Evolutionary conservation across 2,329 filamentous ascomycete species (phyloP).

Genomic region (Cercospora berteroae): DNA sequence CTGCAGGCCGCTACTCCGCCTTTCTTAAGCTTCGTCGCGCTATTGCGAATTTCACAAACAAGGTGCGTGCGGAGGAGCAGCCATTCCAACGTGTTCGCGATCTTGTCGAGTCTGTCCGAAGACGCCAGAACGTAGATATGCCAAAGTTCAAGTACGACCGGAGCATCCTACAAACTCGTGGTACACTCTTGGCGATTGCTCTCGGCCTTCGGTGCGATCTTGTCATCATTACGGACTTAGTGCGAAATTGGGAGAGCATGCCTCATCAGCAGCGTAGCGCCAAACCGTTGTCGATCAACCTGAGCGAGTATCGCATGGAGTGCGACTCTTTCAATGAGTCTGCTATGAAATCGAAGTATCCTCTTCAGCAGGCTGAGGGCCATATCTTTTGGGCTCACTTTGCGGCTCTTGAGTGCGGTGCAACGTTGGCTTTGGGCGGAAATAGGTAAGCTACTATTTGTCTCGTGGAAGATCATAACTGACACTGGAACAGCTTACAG

Average conservation of each 20-base stretch:
- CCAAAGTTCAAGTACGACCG: slow-evolving; percentile 24
- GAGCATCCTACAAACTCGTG: slow-evolving; percentile 34
- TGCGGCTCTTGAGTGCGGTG: slow-evolving; percentile 44
- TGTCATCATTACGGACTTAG: slow-evolving; percentile 47
- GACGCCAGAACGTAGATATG: slow-evolving; percentile 29
- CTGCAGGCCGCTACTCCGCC: slow-evolving; percentile 16
- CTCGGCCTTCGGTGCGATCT: slow-evolving; percentile 53
- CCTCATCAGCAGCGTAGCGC: neutral
- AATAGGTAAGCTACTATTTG: neutral
- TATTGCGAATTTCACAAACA: slow-evolving; percentile 19
- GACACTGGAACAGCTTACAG: neutral
- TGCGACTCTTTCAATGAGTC: slow-evolving; percentile 44
- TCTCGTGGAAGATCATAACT: neutral
- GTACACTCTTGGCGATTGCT: slow-evolving; percentile 43
- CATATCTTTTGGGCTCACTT: slow-evolving; percentile 53
- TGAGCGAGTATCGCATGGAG: slow-evolving; percentile 40
- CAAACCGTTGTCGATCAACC: slow-evolving; percentile 31
- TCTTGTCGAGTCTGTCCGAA: slow-evolving; percentile 45
- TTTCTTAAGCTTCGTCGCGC: slow-evolving; percentile 16
- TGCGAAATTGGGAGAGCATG: slow-evolving; percentile 28
- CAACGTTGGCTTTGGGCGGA: slow-evolving; percentile 2
- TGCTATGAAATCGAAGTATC: slow-evolving; percentile 40
- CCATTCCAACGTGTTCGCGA: slow-evolving; percentile 51
- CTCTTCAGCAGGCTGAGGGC: slow-evolving; percentile 51
- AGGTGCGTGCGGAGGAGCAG: slow-evolving; percentile 49